Base-by-base conservation (phyloP, 345 rosid species). In the Eutrema yunnanense region DNA sequence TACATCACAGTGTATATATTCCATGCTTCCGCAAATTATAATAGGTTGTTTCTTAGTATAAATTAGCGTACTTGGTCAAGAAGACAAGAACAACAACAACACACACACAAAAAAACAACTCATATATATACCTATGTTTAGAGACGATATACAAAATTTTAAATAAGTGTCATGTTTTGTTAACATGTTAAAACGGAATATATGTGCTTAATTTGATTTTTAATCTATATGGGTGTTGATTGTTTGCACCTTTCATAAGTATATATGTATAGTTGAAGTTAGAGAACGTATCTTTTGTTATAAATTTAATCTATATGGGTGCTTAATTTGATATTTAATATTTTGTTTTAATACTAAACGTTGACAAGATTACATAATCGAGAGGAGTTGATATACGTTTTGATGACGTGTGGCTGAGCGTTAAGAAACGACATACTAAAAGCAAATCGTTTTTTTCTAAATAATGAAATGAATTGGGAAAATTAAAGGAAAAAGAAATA, bases 391-490 rank as follows among this genome's bases (percentile, higher is more conserved):
- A 53, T 34, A 53, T 34, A 69, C 29, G 59, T 47, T 69, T 44
- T 57, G 33, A 52, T 72, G 77, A 78, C 77, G 70, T 67, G 22
- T 52, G 73, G 69, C 56, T 76, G 79, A 76, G 52, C 71, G 60
- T 55, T 62, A 55, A 2, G 59, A 62, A 47, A 61, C 77, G 73
- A 51, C 77, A 72, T 38, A 13, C 64, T 61, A 72, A 58, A 58
- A 64, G 62, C 69, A 51, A 26, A 27, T 61, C 4, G 27, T 0
- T 68, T 52, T 47, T 43, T 34, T 19, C 22, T 1, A 19, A 19
- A 54, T 79, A 70, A 19, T 51, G 63, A 72, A 74, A 65, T 74
- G 12, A 72, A 75, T 74, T 73, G 44, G 42, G 52, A 12, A 32
- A 69, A 71, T 33, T 47, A 37, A 37, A 58, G 16, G 16, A 33